Evolutionary conservation across 2,329 filamentous ascomycete species (phyloP), one percentile per base, ranked within the genome.

Genomic region (Bertia moriformis): DNA sequence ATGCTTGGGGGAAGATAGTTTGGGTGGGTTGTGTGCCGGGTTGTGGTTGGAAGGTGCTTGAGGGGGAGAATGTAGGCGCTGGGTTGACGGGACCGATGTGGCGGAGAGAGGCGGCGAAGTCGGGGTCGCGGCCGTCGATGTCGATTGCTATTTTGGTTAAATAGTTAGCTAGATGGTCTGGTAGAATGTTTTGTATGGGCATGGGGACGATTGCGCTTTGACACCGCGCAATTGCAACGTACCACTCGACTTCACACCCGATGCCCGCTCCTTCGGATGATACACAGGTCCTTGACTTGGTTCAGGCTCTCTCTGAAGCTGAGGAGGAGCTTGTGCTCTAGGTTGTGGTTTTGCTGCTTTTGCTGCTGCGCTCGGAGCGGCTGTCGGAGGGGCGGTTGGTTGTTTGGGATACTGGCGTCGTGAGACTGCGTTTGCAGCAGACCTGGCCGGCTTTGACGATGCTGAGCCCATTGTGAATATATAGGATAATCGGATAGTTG

Each of bases 91-190:
- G 32, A 7, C 32, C 32, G 32, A 35, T 35, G 10, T 13, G 7
- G 32, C 32, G 32, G 10, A 35, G 32, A 18, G 32, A 35, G 7
- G 32, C 32, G 32, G 32, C 32, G 32, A 35, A 35, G 32, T 35
- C 32, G 15, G 32, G 32, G 15, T 35, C 32, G 15, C 10, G 10
- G 32, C 32, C 15, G 32, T 35, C 32, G 15, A 35, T 7, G 15
- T 35, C 32, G 15, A 35, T 35, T 35, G 15, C 32, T 35, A 17
- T 13, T 18, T 7, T 10, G 32, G 7, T n/a, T 7, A 27, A 27
- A 27, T 27, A 13, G 32, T 35, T 35, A 35, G 32, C 32, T 10
- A 35, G 12, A 7, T 17, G 7, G 22, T n/a, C n/a, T n/a, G n/a
- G n/a, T n/a, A n/a, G n/a, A n/a, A n/a, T n/a, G n/a, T n/a, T n/a